Conservation (phyloP, 1,284 basidiomycete genomes). For the Porodaedalea pini region DNA sequence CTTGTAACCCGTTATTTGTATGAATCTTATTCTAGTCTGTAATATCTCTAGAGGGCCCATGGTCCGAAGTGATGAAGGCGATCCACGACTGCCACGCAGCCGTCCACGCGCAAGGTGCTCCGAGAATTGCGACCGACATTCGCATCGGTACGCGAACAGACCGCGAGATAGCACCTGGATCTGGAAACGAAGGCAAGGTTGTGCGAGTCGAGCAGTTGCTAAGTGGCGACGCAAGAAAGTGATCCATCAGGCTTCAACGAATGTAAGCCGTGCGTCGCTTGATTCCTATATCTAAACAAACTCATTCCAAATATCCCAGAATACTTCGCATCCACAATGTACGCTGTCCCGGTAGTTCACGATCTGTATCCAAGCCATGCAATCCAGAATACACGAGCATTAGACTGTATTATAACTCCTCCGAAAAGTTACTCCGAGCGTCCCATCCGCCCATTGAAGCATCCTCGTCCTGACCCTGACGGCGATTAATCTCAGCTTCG, state of each 20-base stretch:
- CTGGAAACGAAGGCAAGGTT: constrained; percentile 76
- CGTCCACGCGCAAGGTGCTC: constrained; percentile 74
- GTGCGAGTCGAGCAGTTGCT: constrained; percentile 75
- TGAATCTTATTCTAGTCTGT: constrained; percentile 17
- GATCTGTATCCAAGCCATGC: too few relatives aligned
- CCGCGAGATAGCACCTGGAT: constrained; percentile 57
- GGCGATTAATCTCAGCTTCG: constrained; percentile 35
- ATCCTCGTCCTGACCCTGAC: neutral
- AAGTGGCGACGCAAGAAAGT: constrained; percentile 35
- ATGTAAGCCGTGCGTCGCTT: too few relatives aligned
- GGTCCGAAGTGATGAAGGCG: constrained; percentile 74
- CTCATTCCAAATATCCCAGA: too few relatives aligned
- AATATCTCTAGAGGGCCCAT: constrained; percentile 65
- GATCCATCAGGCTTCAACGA: too few relatives aligned
- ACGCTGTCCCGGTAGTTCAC: too few relatives aligned
- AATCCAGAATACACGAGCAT: too few relatives aligned
- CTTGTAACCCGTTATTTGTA: neutral
- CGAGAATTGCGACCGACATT: constrained; percentile 81
- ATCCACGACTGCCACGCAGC: constrained; percentile 88
- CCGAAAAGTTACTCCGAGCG: neutral
- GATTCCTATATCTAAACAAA: too few relatives aligned
- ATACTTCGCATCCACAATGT: too few relatives aligned
- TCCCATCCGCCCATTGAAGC: neutral
- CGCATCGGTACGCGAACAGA: constrained; percentile 88
- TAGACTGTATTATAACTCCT: constrained; percentile 5